Percentiles rank a stretch among this genome's conserved stretches.
These are phyloP conservation scores for Ceratobasidium sp. DNA, from an alignment of 1,284 basidiomycete genomes.

Conservation along the genomic window DNA sequence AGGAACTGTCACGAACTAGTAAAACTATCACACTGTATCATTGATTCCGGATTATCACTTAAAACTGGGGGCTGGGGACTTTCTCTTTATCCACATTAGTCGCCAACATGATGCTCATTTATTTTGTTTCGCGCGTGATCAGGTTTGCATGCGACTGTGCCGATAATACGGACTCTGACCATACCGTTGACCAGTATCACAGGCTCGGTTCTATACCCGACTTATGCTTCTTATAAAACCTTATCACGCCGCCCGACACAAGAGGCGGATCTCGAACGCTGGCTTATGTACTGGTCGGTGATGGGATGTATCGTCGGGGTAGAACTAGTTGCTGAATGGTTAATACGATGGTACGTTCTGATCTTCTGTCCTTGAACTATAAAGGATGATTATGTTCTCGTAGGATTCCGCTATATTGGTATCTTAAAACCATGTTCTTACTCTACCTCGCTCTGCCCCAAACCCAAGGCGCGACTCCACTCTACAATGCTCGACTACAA, in stretches of 20 bases:
- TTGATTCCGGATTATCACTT: no score
- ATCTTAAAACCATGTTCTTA: constrained; percentile 81
- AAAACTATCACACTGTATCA: no score
- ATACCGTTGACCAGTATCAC: no score
- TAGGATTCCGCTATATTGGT: constrained; percentile 89
- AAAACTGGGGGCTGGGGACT: no score
- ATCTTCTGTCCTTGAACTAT: constrained; percentile 19
- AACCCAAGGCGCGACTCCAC: constrained; percentile 78
- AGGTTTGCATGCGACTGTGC: no score
- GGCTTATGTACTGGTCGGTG: constrained; percentile 91
- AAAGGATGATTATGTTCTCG: constrained; percentile 34
- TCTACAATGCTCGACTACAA: constrained; percentile 77
- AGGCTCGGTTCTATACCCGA: no score
- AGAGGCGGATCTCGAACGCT: constrained; percentile 78
- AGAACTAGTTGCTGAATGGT: constrained; percentile 82
- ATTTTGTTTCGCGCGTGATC: no score
- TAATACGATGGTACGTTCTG: constrained; percentile 72
- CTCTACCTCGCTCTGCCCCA: constrained; percentile 91
- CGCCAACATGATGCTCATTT: no score
- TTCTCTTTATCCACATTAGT: no score
- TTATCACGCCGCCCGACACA: constrained; percentile 78
- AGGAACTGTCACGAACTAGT: no score
- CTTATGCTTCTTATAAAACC: constrained; percentile 85
- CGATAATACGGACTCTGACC: no score
- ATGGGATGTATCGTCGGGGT: constrained; percentile 75